Evolutionary conservation across 257 asterid species (phyloP).

Genomic region (Lycium barbarum): DNA sequence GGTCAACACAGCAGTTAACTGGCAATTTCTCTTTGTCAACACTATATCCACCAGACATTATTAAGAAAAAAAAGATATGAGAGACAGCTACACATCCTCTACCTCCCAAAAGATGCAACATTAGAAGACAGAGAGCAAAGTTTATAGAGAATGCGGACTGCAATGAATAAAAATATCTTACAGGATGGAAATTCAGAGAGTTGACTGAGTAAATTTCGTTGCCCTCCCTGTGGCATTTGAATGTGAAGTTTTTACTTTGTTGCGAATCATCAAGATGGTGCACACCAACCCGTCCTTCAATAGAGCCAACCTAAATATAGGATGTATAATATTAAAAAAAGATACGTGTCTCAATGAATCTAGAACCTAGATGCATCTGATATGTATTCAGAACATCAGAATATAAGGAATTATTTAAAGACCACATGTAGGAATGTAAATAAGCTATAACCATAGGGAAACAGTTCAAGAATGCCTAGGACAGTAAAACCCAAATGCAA

Average conservation of each 20-base stretch:
- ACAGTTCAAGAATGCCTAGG: neutral
- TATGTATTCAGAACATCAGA: neutral
- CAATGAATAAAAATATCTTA: slow-evolving; percentile 48
- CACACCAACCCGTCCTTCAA: slow-evolving; percentile 98
- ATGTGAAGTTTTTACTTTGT: slow-evolving; percentile 85
- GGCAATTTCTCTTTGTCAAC: neutral
- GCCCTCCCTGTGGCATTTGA: slow-evolving; percentile 98
- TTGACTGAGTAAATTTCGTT: slow-evolving; percentile 88
- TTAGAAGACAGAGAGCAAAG: neutral
- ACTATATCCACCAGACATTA: neutral
- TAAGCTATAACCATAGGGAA: neutral
- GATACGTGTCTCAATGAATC: neutral
- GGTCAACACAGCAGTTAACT: neutral
- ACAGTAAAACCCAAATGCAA: neutral
- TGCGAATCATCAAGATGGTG: slow-evolving; percentile 92
- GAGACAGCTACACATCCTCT: slow-evolving; percentile 10
- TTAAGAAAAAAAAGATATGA: neutral
- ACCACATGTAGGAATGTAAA: slow-evolving; percentile 2
- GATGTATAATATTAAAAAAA: slow-evolving; percentile 23
- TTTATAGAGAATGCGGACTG: neutral
- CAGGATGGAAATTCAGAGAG: slow-evolving; percentile 92
- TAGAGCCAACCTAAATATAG: slow-evolving; percentile 84
- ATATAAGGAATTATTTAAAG: neutral
- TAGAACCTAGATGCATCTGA: slow-evolving; percentile 1
- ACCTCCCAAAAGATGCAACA: slow-evolving; percentile 22